Conservation (phyloP, 352 stramenopile species). For the Globisporangium okanoganense region DNA sequence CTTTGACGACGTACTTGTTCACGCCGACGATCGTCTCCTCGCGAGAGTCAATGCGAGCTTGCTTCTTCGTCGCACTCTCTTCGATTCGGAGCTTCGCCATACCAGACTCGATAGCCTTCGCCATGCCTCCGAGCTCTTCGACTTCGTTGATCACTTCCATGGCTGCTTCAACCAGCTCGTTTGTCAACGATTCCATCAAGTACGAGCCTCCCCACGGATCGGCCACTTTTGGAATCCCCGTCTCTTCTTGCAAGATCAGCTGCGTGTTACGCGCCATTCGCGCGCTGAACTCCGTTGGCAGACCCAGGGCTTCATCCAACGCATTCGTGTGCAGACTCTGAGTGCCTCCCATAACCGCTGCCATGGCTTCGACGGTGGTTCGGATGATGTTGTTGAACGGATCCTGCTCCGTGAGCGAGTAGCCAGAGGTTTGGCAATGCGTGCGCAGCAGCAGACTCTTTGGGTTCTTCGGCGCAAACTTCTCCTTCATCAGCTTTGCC, state of each 20-base stretch:
- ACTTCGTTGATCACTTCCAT: constrained; percentile 81
- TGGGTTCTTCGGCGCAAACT: constrained; percentile 93
- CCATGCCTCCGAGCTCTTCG: constrained; percentile 95
- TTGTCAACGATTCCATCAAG: constrained; percentile 96
- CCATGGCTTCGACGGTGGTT: constrained; percentile 95
- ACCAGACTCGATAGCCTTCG: constrained; percentile 94
- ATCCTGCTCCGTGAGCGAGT: constrained; percentile 96
- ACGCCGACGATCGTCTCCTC: constrained; percentile 95
- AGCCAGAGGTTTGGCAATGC: constrained; percentile 96
- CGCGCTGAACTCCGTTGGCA: constrained; percentile 95
- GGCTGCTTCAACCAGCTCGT: constrained; percentile 82
- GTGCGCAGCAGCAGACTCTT: constrained; percentile 94
- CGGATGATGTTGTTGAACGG: constrained; percentile 98
- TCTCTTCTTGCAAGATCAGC: constrained; percentile 96
- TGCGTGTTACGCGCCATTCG: constrained; percentile 98
- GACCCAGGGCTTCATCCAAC: constrained; percentile 95
- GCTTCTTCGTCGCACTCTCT: constrained; percentile 95
- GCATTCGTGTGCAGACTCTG: constrained; percentile 98
- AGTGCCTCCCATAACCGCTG: constrained; percentile 86
- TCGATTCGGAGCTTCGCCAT: constrained; percentile 97
- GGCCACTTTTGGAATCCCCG: constrained; percentile 90
- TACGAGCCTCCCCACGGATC: constrained; percentile 97
- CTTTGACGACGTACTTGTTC: constrained; percentile 94
- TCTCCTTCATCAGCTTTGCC: constrained; percentile 92
- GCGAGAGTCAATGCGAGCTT: constrained; percentile 93